phyloP scores from a whole-genome alignment of 768 basidiomycete genomes.

The Sarcodon aspratus region DNA sequence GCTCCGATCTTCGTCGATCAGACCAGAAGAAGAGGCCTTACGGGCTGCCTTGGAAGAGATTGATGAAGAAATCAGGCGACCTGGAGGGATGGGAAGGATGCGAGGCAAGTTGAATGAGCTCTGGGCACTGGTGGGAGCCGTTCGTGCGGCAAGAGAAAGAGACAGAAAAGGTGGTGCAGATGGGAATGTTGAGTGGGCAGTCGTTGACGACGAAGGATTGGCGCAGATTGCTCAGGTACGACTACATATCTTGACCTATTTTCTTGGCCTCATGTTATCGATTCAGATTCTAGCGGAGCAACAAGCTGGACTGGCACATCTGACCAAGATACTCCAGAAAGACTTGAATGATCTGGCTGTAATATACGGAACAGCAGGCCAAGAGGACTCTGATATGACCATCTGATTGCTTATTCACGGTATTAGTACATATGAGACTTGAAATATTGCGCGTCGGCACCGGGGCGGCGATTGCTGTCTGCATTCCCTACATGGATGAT shows the following conservation, averaged over 20 bases:
- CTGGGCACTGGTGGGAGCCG: constrained; percentile 74
- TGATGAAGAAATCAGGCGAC: constrained; percentile 54
- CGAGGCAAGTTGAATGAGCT: constrained; percentile 71
- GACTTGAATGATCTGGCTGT: constrained; percentile 55
- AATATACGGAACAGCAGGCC: constrained; percentile 29
- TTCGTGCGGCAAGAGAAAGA: constrained; percentile 46
- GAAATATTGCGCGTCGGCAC: too few relatives aligned
- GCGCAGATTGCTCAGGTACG: constrained; percentile 63
- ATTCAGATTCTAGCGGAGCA: constrained; percentile 62
- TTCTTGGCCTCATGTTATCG: background rate
- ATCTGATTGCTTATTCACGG: too few relatives aligned
- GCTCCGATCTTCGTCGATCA: constrained; percentile 62
- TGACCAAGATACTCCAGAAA: constrained; percentile 63
- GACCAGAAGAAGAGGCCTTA: constrained; percentile 72
- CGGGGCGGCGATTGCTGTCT: too few relatives aligned
- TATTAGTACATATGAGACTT: background rate
- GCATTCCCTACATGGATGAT: too few relatives aligned
- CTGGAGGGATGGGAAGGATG: constrained; percentile 43
- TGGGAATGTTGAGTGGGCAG: constrained; percentile 55
- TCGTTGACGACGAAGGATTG: constrained; percentile 81
- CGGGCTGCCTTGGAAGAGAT: constrained; percentile 62
- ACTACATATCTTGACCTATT: constrained; percentile 6
- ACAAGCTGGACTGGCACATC: constrained; percentile 69
- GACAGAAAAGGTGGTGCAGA: constrained; percentile 29
- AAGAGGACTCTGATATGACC: constrained; percentile 13